Evolutionary conservation across 2,329 filamentous ascomycete species (phyloP).

Genomic region (Colletotrichum horii): DNA sequence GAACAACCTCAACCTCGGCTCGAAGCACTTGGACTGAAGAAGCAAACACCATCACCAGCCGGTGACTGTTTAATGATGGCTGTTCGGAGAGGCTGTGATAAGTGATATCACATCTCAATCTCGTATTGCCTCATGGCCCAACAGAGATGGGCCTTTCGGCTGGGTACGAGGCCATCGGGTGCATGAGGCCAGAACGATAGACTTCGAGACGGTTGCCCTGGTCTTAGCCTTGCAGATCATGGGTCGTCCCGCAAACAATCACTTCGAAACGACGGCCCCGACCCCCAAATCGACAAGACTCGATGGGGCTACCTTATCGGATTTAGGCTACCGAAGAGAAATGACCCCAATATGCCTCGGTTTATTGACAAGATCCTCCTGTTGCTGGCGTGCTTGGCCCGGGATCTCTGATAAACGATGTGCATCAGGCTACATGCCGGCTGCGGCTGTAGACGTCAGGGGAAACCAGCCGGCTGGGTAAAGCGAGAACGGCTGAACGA

Average conservation of each 20-base stretch:
- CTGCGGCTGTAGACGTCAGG: background rate
- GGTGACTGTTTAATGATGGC: background rate
- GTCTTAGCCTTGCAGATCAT: background rate
- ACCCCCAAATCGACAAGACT: background rate
- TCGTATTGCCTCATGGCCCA: background rate
- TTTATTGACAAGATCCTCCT: background rate
- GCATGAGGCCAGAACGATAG: background rate
- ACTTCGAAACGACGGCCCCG: background rate
- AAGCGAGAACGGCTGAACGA: background rate
- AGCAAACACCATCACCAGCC: background rate
- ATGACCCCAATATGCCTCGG: background rate
- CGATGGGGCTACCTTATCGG: background rate
- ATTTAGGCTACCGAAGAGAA: slow-evolving; percentile 8
- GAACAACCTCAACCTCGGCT: background rate
- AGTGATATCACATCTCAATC: background rate
- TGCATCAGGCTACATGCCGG: background rate
- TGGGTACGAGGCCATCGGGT: background rate
- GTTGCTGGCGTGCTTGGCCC: background rate
- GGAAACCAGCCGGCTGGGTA: background rate
- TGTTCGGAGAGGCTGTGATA: background rate
- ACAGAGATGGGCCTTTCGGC: background rate
- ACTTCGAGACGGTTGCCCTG: background rate
- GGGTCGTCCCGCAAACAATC: background rate
- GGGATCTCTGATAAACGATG: slow-evolving; percentile 12
- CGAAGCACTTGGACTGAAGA: background rate